Evolutionary conservation across 208 protist genomes (phyloP).

Genomic region (Trypanosoma lewisi): DNA sequence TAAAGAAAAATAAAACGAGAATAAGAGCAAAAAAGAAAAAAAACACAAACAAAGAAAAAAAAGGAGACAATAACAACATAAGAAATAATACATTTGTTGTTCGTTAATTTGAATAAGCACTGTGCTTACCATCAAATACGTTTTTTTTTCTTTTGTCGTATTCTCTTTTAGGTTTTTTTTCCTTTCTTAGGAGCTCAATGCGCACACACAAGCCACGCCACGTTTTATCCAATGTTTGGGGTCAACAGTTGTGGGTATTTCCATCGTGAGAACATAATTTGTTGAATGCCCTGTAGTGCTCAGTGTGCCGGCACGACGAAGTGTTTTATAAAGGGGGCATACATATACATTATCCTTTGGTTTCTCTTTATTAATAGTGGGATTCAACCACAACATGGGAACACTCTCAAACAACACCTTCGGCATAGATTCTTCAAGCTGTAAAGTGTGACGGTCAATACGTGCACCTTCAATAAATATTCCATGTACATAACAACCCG

Average conservation of each 20-base stretch:
- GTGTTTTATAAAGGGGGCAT: constrained; percentile 95
- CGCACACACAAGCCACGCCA: constrained; percentile 90
- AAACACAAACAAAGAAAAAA: constrained; percentile 10
- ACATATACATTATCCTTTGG: constrained; percentile 66
- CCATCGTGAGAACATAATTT: constrained; percentile 95
- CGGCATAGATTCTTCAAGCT: constrained; percentile 86
- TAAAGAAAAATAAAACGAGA: constrained; percentile 19
- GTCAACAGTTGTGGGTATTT: constrained; percentile 90
- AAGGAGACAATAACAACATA: not conserved
- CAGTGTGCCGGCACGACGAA: constrained; percentile 92
- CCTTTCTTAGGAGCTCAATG: constrained; percentile 58
- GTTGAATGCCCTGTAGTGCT: constrained; percentile 98
- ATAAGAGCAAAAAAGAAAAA: constrained; percentile 15
- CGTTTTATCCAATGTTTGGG: constrained; percentile 95
- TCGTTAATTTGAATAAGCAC: not conserved
- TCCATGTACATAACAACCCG: constrained; percentile 94
- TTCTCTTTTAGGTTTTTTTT: not conserved
- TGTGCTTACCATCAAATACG: not conserved
- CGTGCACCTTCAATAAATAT: constrained; percentile 95
- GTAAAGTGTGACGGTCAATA: constrained; percentile 57
- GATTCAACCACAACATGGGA: constrained; percentile 93
- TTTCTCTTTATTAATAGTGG: constrained; percentile 76
- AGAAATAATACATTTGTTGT: not conserved
- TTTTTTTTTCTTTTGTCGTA: not conserved
- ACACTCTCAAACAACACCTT: constrained; percentile 93